phyloP scores from a whole-genome alignment of 495 filamentous ascomycete species.

The Pyrenula aspistea region DNA sequence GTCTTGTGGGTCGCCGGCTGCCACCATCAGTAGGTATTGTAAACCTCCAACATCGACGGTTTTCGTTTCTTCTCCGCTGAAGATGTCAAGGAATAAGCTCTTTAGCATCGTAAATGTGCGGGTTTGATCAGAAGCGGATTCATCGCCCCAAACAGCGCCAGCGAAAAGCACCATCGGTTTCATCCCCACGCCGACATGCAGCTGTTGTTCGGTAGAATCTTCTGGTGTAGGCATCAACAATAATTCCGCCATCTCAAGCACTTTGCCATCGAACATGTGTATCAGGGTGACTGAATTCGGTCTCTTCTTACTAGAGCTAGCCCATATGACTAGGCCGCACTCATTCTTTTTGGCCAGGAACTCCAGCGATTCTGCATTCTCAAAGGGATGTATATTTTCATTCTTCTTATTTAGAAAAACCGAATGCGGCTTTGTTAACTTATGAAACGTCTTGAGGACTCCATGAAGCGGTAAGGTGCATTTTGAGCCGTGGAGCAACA shows the following conservation, averaged over 20 bases:
- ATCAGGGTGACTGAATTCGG: slow-evolving; percentile 79
- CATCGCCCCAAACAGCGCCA: slow-evolving; percentile 72
- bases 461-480: slow-evolving; percentile 68
- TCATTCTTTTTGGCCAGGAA: slow-evolving; percentile 97
- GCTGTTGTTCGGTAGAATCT: slow-evolving; percentile 54
- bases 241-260: slow-evolving; percentile 90
- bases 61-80: slow-evolving; percentile 60
- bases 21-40: slow-evolving; percentile 73
- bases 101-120: slow-evolving; percentile 44
- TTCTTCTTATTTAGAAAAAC: slow-evolving; percentile 95
- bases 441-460: slow-evolving; percentile 68
- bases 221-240: slow-evolving; percentile 58
- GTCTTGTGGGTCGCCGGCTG: slow-evolving; percentile 61
- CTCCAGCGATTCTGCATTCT: slow-evolving; percentile 72
- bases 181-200: slow-evolving; percentile 55
- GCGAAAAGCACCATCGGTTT: slow-evolving; percentile 83
- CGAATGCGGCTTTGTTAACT: slow-evolving; percentile 64
- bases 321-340: slow-evolving; percentile 67
- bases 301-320: slow-evolving; percentile 79
- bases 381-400: slow-evolving; percentile 75
- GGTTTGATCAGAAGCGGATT: slow-evolving; percentile 58
- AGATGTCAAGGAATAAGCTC: slow-evolving; percentile 81
- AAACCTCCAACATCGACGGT: slow-evolving; percentile 89
- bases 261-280: slow-evolving; percentile 68
- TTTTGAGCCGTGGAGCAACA: slow-evolving; percentile 75